These are phyloP conservation scores for Oryza officinalis DNA, from an alignment of 176 grass and related monocot genomes.

Conservation along the genomic window DNA sequence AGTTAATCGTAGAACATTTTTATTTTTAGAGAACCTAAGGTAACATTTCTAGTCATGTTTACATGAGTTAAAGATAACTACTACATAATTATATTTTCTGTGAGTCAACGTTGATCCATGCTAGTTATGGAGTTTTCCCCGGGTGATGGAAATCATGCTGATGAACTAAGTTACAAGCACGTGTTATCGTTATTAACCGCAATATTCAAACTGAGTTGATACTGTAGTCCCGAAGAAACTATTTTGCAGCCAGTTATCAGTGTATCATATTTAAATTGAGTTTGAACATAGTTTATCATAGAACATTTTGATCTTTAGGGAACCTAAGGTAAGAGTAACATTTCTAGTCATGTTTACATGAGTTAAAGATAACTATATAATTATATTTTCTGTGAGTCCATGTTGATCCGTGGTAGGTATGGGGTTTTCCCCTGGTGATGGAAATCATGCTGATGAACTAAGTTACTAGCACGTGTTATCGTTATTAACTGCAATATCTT, in stretches of 20 bases:
- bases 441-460: constrained; percentile 3
- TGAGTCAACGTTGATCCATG: neutral
- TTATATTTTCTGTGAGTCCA: too few relatives aligned
- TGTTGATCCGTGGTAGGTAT: neutral
- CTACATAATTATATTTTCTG: neutral
- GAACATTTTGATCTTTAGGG: neutral
- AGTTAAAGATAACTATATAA: neutral
- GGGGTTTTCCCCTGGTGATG: neutral
- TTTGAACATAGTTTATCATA: neutral
- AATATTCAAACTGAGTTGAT: neutral
- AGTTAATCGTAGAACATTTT: neutral
- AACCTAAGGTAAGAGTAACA: neutral
- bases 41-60: constrained; percentile 2
- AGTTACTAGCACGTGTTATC: neutral
- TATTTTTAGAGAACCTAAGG: neutral
- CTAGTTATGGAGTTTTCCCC: neutral
- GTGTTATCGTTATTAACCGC: neutral
- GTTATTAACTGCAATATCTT: neutral
- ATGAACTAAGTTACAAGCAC: neutral
- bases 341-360: neutral
- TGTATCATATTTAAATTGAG: neutral
- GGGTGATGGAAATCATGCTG: constrained; percentile 13
- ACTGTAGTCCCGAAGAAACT: neutral
- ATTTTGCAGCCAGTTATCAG: neutral
- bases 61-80: neutral